Base-by-base conservation (phyloP, 306 rosid genomes). In the Medicago ruthenica region DNA sequence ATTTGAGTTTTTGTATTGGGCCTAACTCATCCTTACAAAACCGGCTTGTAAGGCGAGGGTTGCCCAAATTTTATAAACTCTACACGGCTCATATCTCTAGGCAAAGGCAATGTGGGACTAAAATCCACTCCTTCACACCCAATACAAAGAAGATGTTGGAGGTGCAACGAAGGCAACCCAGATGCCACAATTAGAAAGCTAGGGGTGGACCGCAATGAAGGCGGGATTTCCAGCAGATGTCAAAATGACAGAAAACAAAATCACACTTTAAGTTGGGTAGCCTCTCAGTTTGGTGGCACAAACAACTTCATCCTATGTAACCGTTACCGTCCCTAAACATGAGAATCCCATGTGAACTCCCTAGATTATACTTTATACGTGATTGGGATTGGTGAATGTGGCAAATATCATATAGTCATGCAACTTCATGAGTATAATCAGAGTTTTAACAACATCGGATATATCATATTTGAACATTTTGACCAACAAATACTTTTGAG, bases 401-500 rank as follows among this genome's bases (percentile, higher is more conserved):
- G 22, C 21, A 48, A 62, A 61, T 47, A 54, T 18, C 2, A 2
- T 41, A 31, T 10, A 36, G 7, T 42, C 41, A 36, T 53, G 57
- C 15, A 24, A 64, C 9, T 17, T 76, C 44, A 22, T 22, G 31
- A n/a, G 53, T 37, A 50, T 18, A 60, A 55, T 14, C 45, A 24
- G 11, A 17, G 47, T 48, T 62, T 36, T 63, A 37, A 41, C 44
- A 47, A 50, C 21, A 63, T 48, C 31, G 50, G 9, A 24, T 44
- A 71, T 55, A 37, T 11, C 42, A 62, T 44, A 61, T 6, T 41
- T 39, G 64, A 60, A 44, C 22, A 66, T 60, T 73, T 67, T 42
- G 73, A 63, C 44, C 47, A 31, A 36, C 55, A 71, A 73, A 63
- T 34, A 66, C 75, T 45, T 42, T 66, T 41, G 47, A 50, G 39